Evolutionary conservation across 2,329 filamentous ascomycete genomes (phyloP), one percentile per base, ranked within the genome.

Genomic region (Colletotrichum phormii): DNA sequence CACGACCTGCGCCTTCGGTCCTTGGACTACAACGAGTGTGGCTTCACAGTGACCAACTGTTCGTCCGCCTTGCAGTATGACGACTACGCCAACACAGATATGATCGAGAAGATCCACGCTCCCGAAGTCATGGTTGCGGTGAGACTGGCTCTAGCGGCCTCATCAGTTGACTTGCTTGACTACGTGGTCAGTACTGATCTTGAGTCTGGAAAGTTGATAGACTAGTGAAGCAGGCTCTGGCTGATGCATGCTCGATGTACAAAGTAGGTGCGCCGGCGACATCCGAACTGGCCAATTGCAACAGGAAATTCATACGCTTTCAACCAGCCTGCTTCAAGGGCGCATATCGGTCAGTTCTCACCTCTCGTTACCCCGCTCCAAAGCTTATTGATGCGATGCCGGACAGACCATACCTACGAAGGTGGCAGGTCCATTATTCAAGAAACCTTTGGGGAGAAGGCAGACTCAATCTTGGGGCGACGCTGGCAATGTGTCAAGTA

Each of bases 401-500:
- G 12, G 9, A 53, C 29, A 68, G 65, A 68, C 26, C 65, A 68
- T 31, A 68, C 65, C 42, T 68, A 68, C 58, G 65, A 68, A 42
- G 65, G 65, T 9, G 46, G 65, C 29, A 42, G 58, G 33, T 22
- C 22, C 57, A 55, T 68, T n/a, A 68, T 68, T 31, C 65, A 46
- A 2, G 46, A 68, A 24, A 62, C 58, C 3, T 68, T 33, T 31
- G 65, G 29, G 1, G 58, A 42, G 3, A 26, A 68, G 55, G 65
- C 65, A 24, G 65, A 68, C 13, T 13, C 46, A 26, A 51, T 68
- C 12, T 35, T 68, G 26, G 24, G 24, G n/a, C 22, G 49, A 24
- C 37, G 49, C 29, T 62, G 65, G 65, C 58, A 68, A 18, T 68
- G 65, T n/a, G 58, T 68, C 57, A 68, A 68, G 65, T 68, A 55